A percentile compares a stretch with the other conserved stretches of the same genome.
Evolutionary conservation across 2,329 filamentous ascomycete genomes (phyloP).

Genomic region (Blastomyces parvus): DNA sequence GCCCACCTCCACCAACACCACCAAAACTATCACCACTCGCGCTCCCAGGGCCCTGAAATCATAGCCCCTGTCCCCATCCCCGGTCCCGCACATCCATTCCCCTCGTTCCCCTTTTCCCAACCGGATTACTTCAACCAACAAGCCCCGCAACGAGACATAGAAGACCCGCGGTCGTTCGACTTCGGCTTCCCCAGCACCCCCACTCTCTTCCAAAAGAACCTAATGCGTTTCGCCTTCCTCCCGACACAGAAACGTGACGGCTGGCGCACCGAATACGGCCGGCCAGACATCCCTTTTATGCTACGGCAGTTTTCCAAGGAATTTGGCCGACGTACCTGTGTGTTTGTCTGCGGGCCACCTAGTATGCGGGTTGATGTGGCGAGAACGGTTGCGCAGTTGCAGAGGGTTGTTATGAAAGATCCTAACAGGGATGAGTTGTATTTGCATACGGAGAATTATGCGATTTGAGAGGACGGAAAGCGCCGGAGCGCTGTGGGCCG

Average conservation of each 20-base stretch:
- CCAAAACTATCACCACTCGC: not conserved
- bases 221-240: constrained; percentile 85
- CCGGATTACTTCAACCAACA: constrained; percentile 8
- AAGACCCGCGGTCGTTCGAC: constrained; percentile 43
- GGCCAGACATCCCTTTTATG: constrained; percentile 80
- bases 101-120: not conserved
- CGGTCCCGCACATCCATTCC: not conserved
- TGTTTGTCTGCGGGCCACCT: constrained; percentile 87
- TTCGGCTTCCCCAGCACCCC: constrained; percentile 77
- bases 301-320: constrained; percentile 70
- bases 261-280: constrained; percentile 86
- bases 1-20: constrained; percentile 20
- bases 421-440: constrained; percentile 79
- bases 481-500: not conserved
- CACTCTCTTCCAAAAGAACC: constrained; percentile 76
- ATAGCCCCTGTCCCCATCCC: constrained; percentile 11
- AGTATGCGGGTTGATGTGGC: constrained; percentile 80
- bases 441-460: constrained; percentile 91
- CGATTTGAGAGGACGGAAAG: constrained; percentile 45
- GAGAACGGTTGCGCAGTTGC: constrained; percentile 71
- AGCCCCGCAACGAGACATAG: not conserved
- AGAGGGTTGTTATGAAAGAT: constrained; percentile 73
- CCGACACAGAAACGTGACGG: constrained; percentile 51
- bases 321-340: constrained; percentile 73
- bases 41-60: constrained; percentile 7